These are phyloP conservation scores for Starmerella apicola DNA, from an alignment of 805 yeast species.

Conservation along the genomic window DNA sequence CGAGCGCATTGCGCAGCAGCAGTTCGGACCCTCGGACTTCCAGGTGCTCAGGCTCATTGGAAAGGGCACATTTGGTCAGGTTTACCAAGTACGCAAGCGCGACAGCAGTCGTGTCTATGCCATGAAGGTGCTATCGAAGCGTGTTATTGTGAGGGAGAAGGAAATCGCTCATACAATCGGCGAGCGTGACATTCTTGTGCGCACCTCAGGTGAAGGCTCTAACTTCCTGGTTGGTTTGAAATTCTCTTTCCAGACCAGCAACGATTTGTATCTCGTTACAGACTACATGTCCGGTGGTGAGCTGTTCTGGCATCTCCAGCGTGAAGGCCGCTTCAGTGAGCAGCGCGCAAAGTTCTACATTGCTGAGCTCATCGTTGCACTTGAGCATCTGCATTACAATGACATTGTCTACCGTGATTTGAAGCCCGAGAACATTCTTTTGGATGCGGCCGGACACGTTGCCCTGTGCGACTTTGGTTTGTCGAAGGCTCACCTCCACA, in stretches of 20 bases:
- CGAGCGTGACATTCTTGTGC: constrained; percentile 84
- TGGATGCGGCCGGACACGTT: constrained; percentile 95
- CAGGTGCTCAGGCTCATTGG: constrained; percentile 84
- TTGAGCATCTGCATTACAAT: constrained; percentile 89
- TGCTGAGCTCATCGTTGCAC: constrained; percentile 85
- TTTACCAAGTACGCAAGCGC: constrained; percentile 83
- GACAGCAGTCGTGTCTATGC: constrained; percentile 90
- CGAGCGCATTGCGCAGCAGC: constrained; percentile 54
- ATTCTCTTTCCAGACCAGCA: constrained; percentile 90
- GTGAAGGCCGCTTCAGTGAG: constrained; percentile 88
- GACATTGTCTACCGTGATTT: constrained; percentile 93
- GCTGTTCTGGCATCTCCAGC: constrained; percentile 90
- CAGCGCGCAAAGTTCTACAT: constrained; percentile 93
- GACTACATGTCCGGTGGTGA: constrained; percentile 99
- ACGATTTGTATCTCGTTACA: constrained; percentile 83
- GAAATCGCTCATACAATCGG: constrained; percentile 98
- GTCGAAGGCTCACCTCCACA: constrained; percentile 79
- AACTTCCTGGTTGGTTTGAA: constrained; percentile 94
- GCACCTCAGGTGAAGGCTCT: constrained; percentile 77
- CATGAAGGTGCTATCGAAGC: constrained; percentile 91
- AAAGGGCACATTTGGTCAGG: constrained; percentile 96
- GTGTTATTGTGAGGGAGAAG: constrained; percentile 89
- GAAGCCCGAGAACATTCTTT: constrained; percentile 88
- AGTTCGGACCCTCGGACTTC: constrained; percentile 81
- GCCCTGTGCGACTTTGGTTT: constrained; percentile 96